Base-by-base conservation (phyloP, 2,329 filamentous ascomycete genomes). In the Botryotinia convoluta region DNA sequence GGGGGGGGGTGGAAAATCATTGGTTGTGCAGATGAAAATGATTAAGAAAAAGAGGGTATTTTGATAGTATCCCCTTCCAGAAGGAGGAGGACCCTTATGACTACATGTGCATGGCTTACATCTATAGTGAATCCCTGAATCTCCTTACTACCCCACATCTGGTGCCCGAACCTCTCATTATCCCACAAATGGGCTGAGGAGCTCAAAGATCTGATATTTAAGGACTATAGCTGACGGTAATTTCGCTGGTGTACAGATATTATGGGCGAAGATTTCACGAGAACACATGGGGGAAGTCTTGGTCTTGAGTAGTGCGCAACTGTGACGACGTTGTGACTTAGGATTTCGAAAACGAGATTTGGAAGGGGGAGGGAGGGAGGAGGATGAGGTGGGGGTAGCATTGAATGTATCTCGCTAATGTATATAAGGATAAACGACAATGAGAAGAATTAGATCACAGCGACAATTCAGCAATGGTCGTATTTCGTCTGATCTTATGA, bases 141-240 rank as follows among this genome's bases (percentile, higher is more conserved):
- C 22, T 48, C 45, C 18, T 22, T 1, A 22, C 2, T 59, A 2
- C 29, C 9, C 18, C 9, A 32, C 1, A 5, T 8, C 8, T 22
- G 7, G 10, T 32, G 22, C 4, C n/a, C 29, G 7, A 35, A 2
- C 4, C 18, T 59, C 1, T 16, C 4, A 22, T 10, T 10, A 22
- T 22, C 7, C 29, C 7, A 26, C 1, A 22, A 2, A 10, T 4
- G 2, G 4, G 3, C 7, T 32, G 18, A 22, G 54, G 29, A 59
- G 8, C 18, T 32, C 8, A 29, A 10, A 22, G 16, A 3, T 4
- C 4, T 57, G 3, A 0, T 29, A 20, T 57, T 29, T 20, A 32
- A 57, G 16, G 14, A 20, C 14, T 32, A 0, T 6, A 32, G 29
- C n/a, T 8, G 0, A 32, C 7, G 3, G 14, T 0, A 32, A 0